Evolutionary conservation across 495 filamentous ascomycete species (phyloP), one percentile per base, ranked within the genome.

Genomic region (Neurospora intermedia): DNA sequence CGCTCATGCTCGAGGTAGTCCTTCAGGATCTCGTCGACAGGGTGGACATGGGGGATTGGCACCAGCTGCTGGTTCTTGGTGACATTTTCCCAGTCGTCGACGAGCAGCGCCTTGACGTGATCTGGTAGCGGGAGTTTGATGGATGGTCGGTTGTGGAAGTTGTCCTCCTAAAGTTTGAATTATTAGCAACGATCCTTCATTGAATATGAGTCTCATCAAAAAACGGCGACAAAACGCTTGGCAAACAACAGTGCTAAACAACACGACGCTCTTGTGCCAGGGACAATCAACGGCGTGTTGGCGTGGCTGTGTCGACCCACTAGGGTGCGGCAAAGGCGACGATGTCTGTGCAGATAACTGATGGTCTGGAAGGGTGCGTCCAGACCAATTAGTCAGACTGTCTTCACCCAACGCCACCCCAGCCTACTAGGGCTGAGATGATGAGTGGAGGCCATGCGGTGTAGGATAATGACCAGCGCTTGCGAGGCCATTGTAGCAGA

Each of bases 11-110:
- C 86, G 42, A 89, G 83, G 79, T 96, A 99, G 73, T 92, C 91
- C 43, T 92, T 85, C 7, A 99, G 82, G 74, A 99, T 94, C 72
- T 89, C 81, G 73, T 88, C 87, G 71, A 94, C 92, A 2, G 93
- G 90, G 69, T 89, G 86, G 31, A 86, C 83, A n/a, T 91, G 88
- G 0, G 96, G 96, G 11, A 99, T 85, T 0, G 90, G 88, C 18
- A 97, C 93, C 4, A 98, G 89, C 76, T 93, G 91, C 74, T 91
- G 88, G 78, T 94, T 93, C 85, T 98, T 98, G 69, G 96, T 99
- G 69, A 98, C 89, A 76, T 97, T 96, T 82, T 99, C 96, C 96
- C 96, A 99, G 83, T 99, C 96, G 77, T 99, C 96, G 46, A 99
- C 96, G 4, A 99, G 89, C 62, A 96, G 84, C 20, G 91, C 90